A percentile compares a stretch with the other conserved stretches of the same genome.
Conservation (phyloP, 2,329 filamentous ascomycete genomes). For the Verticillium dahliae region DNA sequence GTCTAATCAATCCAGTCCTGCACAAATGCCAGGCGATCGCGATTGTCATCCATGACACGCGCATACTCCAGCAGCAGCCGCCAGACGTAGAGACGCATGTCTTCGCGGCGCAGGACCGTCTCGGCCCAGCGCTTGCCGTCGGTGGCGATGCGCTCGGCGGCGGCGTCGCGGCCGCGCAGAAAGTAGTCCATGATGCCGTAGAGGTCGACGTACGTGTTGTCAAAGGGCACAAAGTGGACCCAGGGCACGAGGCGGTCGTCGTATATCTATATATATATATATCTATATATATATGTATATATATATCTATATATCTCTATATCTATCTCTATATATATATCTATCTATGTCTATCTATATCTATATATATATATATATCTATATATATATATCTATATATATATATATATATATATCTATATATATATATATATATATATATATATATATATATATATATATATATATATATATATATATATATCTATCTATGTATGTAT, state of each 20-base stretch:
- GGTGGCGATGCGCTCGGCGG: slow-evolving; percentile 41
- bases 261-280: no score
- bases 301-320: no score
- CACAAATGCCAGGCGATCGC: slow-evolving; percentile 20
- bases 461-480: no score
- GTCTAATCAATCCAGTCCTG: slow-evolving; percentile 11
- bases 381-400: no score
- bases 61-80: slow-evolving; percentile 41
- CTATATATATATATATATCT: no score
- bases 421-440: no score
- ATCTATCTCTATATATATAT: no score
- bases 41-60: slow-evolving; percentile 24
- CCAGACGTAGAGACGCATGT: slow-evolving; percentile 50
- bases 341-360: no score
- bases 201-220: slow-evolving; percentile 51
- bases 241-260: slow-evolving; percentile 53
- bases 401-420: no score
- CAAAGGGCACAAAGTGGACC: slow-evolving; percentile 57
- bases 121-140: slow-evolving; percentile 45
- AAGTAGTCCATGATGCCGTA: slow-evolving; percentile 54
- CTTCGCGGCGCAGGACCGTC: slow-evolving; percentile 44
- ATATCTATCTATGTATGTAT: no score
- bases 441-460: no score
- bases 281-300: no score
- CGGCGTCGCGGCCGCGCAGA: slow-evolving; percentile 33